phyloP scores from a whole-genome alignment of 345 rosid species.

The Citropsis articulata region DNA sequence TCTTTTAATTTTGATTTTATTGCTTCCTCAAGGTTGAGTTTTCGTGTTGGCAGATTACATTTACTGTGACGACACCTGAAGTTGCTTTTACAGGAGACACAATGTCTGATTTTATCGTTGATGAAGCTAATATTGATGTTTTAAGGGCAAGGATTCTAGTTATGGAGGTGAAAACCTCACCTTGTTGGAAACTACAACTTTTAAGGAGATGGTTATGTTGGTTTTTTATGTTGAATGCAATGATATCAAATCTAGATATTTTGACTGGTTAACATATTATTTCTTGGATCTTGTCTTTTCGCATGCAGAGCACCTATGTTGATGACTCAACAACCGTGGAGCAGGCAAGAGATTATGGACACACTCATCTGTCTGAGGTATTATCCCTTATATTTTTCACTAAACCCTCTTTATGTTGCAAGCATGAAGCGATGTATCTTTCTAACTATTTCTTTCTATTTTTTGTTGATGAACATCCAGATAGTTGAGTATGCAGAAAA shows the following conservation, averaged over 20 bases:
- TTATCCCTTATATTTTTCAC: background rate
- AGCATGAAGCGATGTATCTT: conserved; percentile 1
- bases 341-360: conserved; percentile 94
- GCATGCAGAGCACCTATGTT: conserved; percentile 74
- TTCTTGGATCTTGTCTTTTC: background rate
- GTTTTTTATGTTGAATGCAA: background rate
- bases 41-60: conserved; percentile 63
- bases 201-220: background rate
- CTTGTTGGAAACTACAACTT: background rate
- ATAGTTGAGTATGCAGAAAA: conserved; percentile 61
- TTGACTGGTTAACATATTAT: background rate
- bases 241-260: background rate
- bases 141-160: conserved; percentile 80
- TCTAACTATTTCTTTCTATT: conserved; percentile 6
- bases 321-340: conserved; percentile 61
- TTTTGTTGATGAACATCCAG: conserved; percentile 34
- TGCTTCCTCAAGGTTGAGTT: conserved; percentile 13
- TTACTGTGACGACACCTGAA: conserved; percentile 61
- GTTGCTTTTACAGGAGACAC: conserved; percentile 98
- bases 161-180: conserved; percentile 63
- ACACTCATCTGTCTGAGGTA: conserved; percentile 85
- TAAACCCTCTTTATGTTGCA: background rate
- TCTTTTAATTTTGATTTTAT: background rate
- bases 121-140: conserved; percentile 62
- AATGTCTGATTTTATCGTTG: conserved; percentile 66